A percentile compares a stretch with the other conserved stretches of the same genome.
Conservation (phyloP, 1,139 yeast species). For the Zhuliangozyma parablackwelliae region DNA sequence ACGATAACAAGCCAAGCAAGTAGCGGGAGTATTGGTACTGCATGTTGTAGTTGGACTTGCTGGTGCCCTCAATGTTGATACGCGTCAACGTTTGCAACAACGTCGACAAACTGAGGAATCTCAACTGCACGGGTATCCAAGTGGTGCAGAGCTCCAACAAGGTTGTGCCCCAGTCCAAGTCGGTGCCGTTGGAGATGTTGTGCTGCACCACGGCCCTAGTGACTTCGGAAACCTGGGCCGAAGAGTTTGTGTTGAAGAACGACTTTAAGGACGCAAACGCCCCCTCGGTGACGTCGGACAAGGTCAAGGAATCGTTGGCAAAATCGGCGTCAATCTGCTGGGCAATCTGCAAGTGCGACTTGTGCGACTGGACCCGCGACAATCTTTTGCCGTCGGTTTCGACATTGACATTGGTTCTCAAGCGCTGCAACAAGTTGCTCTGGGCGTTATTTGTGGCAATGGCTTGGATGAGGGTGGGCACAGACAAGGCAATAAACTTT, state of each 20-base stretch:
- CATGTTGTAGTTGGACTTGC: slow-evolving; percentile 23
- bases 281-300: slow-evolving; percentile 29
- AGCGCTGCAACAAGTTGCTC: slow-evolving; percentile 17
- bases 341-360: slow-evolving; percentile 12
- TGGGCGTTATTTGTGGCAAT: slow-evolving; percentile 18
- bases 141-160: slow-evolving; percentile 64
- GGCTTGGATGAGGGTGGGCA: slow-evolving; percentile 39
- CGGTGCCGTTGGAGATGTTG: slow-evolving; percentile 22
- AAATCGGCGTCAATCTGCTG: slow-evolving; percentile 23
- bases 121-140: slow-evolving; percentile 84
- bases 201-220: slow-evolving; percentile 40
- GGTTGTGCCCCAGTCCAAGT: slow-evolving; percentile 47
- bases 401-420: slow-evolving; percentile 22
- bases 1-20: slow-evolving; percentile 57
- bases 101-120: slow-evolving; percentile 62
- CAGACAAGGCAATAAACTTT: slow-evolving; percentile 31
- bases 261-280: slow-evolving; percentile 43
- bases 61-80: slow-evolving; percentile 16
- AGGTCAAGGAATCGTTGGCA: slow-evolving; percentile 25
- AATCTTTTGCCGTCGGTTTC: slow-evolving; percentile 22
- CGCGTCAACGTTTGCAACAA: slow-evolving; percentile 30
- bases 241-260: slow-evolving; percentile 47
- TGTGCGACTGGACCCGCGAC: slow-evolving; percentile 24
- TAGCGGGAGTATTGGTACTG: slow-evolving; percentile 50
- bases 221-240: slow-evolving; percentile 46